phyloP scores from a whole-genome alignment of 2,329 filamentous ascomycete species.

The Penicillium decumbens region DNA sequence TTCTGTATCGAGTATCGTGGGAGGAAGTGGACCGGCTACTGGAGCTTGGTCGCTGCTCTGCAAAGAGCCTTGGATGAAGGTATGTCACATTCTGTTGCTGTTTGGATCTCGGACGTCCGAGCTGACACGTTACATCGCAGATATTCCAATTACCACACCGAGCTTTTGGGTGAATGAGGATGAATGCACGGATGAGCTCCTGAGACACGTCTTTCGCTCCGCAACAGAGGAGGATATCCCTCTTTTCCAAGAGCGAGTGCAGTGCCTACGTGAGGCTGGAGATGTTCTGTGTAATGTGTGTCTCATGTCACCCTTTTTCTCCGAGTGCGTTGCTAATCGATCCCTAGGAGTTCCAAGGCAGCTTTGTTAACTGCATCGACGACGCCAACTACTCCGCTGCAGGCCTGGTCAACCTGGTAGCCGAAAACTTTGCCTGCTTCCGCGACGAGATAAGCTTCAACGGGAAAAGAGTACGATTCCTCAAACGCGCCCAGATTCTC shows the following conservation, averaged over 20 bases:
- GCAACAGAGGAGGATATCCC: slow-evolving; percentile 83
- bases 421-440: slow-evolving; percentile 78
- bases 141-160: slow-evolving; percentile 81
- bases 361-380: slow-evolving; percentile 67
- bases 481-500: slow-evolving; percentile 93
- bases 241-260: slow-evolving; percentile 69
- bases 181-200: slow-evolving; percentile 67
- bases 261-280: slow-evolving; percentile 77
- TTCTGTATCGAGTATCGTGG: slow-evolving; percentile 80
- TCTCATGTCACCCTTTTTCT: slow-evolving; percentile 2
- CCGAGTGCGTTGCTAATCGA: slow-evolving; percentile 4
- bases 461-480: slow-evolving; percentile 69
- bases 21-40: slow-evolving; percentile 87
- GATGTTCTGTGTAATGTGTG: slow-evolving; percentile 70
- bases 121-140: slow-evolving; percentile 40
- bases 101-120: not conserved
- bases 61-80: slow-evolving; percentile 86
- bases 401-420: slow-evolving; percentile 77
- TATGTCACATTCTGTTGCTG: slow-evolving; percentile 25
- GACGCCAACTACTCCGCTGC: slow-evolving; percentile 76
- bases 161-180: slow-evolving; percentile 78
- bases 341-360: slow-evolving; percentile 66
- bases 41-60: slow-evolving; percentile 82
- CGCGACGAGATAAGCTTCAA: slow-evolving; percentile 74
- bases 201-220: slow-evolving; percentile 78